Percentiles rank a stretch among this genome's conserved stretches.
Evolutionary conservation across 805 yeast genomes (phyloP).

Genomic region (Candida takata): DNA sequence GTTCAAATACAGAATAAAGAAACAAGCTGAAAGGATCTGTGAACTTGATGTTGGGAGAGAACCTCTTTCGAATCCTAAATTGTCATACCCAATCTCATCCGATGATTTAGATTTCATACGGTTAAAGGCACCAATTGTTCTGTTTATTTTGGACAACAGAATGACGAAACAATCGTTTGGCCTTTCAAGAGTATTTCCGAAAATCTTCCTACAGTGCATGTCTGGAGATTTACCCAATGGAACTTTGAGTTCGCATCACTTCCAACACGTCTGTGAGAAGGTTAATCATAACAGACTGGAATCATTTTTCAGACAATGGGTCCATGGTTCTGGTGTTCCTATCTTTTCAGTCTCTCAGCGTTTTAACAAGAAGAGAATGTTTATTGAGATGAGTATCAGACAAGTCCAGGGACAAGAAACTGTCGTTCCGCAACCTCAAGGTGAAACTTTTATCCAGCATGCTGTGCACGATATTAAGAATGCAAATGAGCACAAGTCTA

Average conservation of each 20-base stretch:
- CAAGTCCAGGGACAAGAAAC: slow-evolving; percentile 75
- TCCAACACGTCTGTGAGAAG: slow-evolving; percentile 90
- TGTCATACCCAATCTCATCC: slow-evolving; percentile 56
- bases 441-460: slow-evolving; percentile 31
- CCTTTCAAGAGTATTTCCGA: slow-evolving; percentile 83
- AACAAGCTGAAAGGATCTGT: slow-evolving; percentile 58
- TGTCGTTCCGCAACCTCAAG: slow-evolving; percentile 27
- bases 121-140: slow-evolving; percentile 78
- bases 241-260: slow-evolving; percentile 71
- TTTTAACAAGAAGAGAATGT: slow-evolving; percentile 88
- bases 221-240: slow-evolving; percentile 84
- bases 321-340: slow-evolving; percentile 83
- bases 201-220: slow-evolving; percentile 88
- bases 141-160: slow-evolving; percentile 78
- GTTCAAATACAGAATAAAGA: slow-evolving; percentile 62
- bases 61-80: slow-evolving; percentile 70
- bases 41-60: slow-evolving; percentile 70
- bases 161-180: slow-evolving; percentile 96
- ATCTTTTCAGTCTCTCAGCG: slow-evolving; percentile 81
- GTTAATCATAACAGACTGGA: slow-evolving; percentile 84
- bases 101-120: slow-evolving; percentile 61
- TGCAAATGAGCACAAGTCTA: background rate
- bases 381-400: slow-evolving; percentile 88
- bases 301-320: slow-evolving; percentile 88
- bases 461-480: slow-evolving; percentile 24